Conservation (phyloP, 148 eudicot genomes). For the Chenopodium formosanum region DNA sequence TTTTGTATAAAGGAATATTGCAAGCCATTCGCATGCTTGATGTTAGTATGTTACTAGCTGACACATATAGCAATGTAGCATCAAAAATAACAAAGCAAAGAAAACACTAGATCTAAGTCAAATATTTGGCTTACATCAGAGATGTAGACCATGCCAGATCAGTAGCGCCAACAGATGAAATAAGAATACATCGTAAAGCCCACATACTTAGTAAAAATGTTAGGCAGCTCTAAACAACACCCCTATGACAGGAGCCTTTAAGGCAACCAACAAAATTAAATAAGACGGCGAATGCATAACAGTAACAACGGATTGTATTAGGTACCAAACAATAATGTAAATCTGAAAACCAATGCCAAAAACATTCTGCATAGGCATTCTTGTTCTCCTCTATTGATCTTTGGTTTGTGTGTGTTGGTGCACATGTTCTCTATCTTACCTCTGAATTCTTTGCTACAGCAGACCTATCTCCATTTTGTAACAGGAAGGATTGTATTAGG, state of each 20-base stretch:
- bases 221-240: neutral
- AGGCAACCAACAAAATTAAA: neutral
- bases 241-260: neutral
- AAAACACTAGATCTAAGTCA: neutral
- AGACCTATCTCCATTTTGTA: neutral
- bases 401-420: neutral
- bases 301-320: no score
- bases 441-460: neutral
- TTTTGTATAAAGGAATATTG: no score
- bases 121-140: neutral
- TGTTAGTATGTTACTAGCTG: no score
- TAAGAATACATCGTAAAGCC: neutral
- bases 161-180: neutral
- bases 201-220: neutral
- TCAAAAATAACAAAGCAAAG: neutral
- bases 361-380: neutral
- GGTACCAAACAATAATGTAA: neutral
- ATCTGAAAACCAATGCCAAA: neutral
- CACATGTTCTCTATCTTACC: neutral
- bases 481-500: neutral
- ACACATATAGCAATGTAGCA: neutral
- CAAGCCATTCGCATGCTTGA: no score
- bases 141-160: neutral
- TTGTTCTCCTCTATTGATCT: neutral
- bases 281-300: neutral